A percentile compares a stretch with the other conserved stretches of the same genome.
Conservation (phyloP, 2,329 filamentous ascomycete genomes). For the Colletotrichum magnum region DNA sequence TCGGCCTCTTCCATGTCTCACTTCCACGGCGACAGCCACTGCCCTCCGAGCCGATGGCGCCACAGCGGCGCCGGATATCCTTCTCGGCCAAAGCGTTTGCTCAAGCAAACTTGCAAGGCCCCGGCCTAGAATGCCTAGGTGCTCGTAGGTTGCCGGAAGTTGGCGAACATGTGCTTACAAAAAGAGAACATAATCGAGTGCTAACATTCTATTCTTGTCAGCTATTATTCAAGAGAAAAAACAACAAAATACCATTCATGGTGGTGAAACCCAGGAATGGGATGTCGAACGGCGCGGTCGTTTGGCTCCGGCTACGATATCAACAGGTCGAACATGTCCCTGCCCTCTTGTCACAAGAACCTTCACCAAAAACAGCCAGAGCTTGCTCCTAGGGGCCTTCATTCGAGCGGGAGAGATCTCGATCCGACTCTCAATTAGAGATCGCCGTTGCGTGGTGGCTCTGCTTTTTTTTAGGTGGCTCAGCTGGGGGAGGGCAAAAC, state of each 20-base stretch:
- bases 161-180: conserved; percentile 4
- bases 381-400: neutral
- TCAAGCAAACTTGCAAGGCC: conserved; percentile 4
- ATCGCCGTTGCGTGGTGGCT: neutral
- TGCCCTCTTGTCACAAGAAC: neutral
- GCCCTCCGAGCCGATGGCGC: conserved; percentile 23
- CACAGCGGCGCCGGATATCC: conserved; percentile 13
- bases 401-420: conserved; percentile 15
- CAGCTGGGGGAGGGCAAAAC: conserved; percentile 12
- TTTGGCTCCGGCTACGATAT: neutral
- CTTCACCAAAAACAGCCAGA: neutral
- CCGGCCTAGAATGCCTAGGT: neutral
- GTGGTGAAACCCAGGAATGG: neutral
- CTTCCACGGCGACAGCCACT: conserved; percentile 34
- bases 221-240: neutral
- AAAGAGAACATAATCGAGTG: neutral
- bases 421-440: conserved; percentile 13
- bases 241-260: neutral
- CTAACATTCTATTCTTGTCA: neutral
- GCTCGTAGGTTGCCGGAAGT: too few species aligned
- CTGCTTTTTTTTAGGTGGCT: conserved; percentile 8
- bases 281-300: neutral
- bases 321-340: neutral
- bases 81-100: conserved; percentile 18
- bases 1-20: conserved; percentile 33